Evolutionary conservation across 192 early-diverging fungal species (phyloP), one percentile per base, ranked within the genome.

Genomic region (Pilobolus umbonatus): DNA sequence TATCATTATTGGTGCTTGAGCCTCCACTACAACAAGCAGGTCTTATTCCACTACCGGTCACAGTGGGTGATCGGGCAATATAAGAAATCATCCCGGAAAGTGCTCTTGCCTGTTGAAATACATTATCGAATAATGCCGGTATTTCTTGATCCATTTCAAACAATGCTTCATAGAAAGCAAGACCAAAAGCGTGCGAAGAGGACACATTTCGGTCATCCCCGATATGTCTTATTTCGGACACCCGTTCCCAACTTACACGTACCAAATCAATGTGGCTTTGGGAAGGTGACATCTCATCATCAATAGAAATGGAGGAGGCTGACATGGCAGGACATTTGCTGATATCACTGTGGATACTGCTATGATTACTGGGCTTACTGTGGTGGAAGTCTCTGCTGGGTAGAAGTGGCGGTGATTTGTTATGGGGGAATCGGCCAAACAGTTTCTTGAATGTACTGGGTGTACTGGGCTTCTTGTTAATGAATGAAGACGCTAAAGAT

Each of bases 41-140:
- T 9, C 31, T 35, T 47, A 30, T 25, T 32, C 34, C 34, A 22
- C 32, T 21, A 22, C 25, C 25, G 7, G 32, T 59, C 11, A 45
- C 55, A 5, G n/a, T 19, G 0, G 55, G 35, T 29, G 62, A 36
- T 26, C 49, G 46, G 6, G 54, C 48, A 14, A 65, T 65, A 21
- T 57, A 65, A 5, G 48, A 26, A n/a, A 65, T 65, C 62, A 65
- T 65, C 0, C 62, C 62, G 2, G 62, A 39, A 17, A 65, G 40
- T 22, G 62, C 62, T 51, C 62, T 65, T 42, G 62, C 54, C 32
- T 65, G 62, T 17, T 65, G 55, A 31, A 65, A 49, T 22, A 65
- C 42, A 51, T 65, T 65, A 11, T 21, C 36, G 19, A 65, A 65
- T 0, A 65, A 17, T 8, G n/a, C 34, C 12, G 47, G 47, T 1